A percentile compares a stretch with the other conserved stretches of the same genome.
Evolutionary conservation across 106 monocot genomes (phyloP).

Genomic region (Acorus gramineus): DNA sequence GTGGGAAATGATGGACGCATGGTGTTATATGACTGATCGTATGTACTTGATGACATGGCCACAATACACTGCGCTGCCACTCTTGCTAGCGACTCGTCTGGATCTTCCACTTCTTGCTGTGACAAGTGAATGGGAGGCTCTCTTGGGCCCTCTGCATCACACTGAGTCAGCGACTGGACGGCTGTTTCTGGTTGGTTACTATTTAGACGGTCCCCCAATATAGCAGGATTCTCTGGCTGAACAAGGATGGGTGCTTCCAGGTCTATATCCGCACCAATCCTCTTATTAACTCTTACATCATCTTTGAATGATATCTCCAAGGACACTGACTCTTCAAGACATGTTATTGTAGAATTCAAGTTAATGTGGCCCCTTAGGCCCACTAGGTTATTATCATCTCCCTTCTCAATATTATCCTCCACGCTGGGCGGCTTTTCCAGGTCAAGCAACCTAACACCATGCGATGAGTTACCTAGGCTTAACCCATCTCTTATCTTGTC

Average conservation of each 20-base stretch:
- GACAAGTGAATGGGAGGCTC: not conserved
- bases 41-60: slow-evolving; percentile 25
- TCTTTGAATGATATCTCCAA: not conserved
- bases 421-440: not conserved
- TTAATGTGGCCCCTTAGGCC: slow-evolving; percentile 3
- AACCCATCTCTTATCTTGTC: not conserved
- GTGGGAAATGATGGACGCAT: not conserved
- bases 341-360: slow-evolving; percentile 7
- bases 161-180: not conserved
- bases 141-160: not conserved
- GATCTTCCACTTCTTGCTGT: slow-evolving; percentile 3
- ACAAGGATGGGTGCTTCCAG: slow-evolving; percentile 8
- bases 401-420: not conserved
- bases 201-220: not conserved
- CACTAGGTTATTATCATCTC: not conserved
- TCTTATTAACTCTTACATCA: slow-evolving; percentile 1
- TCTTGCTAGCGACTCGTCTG: slow-evolving; percentile 10
- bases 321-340: not conserved
- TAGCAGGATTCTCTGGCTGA: not conserved
- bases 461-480: not conserved
- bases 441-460: not conserved
- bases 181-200: not conserved
- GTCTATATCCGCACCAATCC: slow-evolving; percentile 13
- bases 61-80: slow-evolving; percentile 46
- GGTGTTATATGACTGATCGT: not conserved